phyloP scores from a whole-genome alignment of 2,329 filamentous ascomycete genomes.

The Dothidotthia symphoricarpi region DNA sequence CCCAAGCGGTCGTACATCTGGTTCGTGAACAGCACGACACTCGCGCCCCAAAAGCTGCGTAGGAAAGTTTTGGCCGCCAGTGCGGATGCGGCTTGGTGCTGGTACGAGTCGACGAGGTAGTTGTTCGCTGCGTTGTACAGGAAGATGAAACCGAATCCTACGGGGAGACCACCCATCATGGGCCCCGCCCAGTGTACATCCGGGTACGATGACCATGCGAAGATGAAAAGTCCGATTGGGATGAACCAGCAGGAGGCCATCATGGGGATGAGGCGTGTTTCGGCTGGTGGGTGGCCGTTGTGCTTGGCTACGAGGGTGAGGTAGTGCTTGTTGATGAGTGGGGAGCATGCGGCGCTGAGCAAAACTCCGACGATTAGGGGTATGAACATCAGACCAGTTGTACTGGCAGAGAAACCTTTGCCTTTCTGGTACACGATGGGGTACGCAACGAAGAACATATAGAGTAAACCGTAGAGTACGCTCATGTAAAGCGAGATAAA shows the following conservation, averaged over 20 bases:
- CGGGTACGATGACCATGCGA: constrained; percentile 68
- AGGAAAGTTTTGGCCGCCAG: constrained; percentile 80
- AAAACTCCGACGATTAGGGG: constrained; percentile 76
- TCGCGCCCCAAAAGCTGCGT: constrained; percentile 76
- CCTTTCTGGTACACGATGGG: constrained; percentile 71
- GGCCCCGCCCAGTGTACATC: constrained; percentile 69
- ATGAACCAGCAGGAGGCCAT: constrained; percentile 57
- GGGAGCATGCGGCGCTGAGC: constrained; percentile 63
- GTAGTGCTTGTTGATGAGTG: constrained; percentile 80
- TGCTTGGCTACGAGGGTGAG: constrained; percentile 61
- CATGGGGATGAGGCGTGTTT: constrained; percentile 76
- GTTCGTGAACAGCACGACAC: constrained; percentile 72
- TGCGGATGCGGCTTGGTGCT: constrained; percentile 75
- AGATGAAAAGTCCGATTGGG: constrained; percentile 65
- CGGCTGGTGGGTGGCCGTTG: constrained; percentile 72
- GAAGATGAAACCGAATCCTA: constrained; percentile 82
- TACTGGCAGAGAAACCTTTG: constrained; percentile 73
- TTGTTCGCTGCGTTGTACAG: constrained; percentile 67
- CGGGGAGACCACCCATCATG: constrained; percentile 61
- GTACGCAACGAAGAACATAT: constrained; percentile 62
- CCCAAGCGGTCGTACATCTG: constrained; percentile 69
- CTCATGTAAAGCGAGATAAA: constrained; percentile 84
- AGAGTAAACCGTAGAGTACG: constrained; percentile 70
- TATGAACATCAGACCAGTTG: constrained; percentile 83
- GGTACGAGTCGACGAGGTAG: constrained; percentile 62